Percentiles rank a stretch among this genome's conserved stretches.
Conservation (phyloP, 2,329 filamentous ascomycete species). For the Cercospora nicotianae region DNA sequence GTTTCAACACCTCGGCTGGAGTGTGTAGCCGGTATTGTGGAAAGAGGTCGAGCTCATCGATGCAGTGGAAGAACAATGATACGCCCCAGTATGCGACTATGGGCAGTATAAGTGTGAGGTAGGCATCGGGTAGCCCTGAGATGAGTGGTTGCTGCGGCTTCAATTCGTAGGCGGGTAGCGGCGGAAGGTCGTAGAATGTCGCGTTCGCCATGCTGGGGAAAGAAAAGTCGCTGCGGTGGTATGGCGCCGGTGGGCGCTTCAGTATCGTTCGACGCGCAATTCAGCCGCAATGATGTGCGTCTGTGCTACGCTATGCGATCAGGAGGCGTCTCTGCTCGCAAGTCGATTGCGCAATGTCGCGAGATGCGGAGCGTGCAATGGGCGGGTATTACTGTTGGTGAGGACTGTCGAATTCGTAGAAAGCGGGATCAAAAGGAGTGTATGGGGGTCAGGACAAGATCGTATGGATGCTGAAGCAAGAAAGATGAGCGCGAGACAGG, state of each 20-base stretch:
- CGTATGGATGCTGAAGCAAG: background rate
- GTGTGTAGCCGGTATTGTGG: conserved; percentile 93
- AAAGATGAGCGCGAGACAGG: conserved; percentile 10
- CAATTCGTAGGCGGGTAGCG: conserved; percentile 79
- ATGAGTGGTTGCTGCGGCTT: conserved; percentile 69
- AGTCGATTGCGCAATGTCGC: background rate
- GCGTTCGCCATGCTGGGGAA: conserved; percentile 35
- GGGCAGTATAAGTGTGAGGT: conserved; percentile 72
- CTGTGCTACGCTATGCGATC: conserved; percentile 5
- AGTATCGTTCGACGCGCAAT: conserved; percentile 1
- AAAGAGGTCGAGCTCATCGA: conserved; percentile 83
- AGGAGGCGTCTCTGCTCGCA: conserved; percentile 7
- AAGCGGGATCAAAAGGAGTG: conserved; percentile 20
- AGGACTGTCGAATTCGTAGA: background rate
- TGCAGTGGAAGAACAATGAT: conserved; percentile 81
- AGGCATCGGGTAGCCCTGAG: conserved; percentile 76
- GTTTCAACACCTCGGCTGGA: conserved; percentile 81
- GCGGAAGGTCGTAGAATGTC: conserved; percentile 68
- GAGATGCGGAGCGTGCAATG: background rate
- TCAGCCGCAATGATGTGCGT: conserved; percentile 5
- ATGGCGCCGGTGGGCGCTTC: conserved; percentile 18
- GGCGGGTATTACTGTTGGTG: background rate
- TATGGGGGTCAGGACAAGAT: conserved; percentile 18
- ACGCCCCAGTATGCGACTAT: conserved; percentile 85
- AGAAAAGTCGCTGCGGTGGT: conserved; percentile 4